Evolutionary conservation across 2,329 filamentous ascomycete genomes (phyloP).

Genomic region (Fusarium napiforme): DNA sequence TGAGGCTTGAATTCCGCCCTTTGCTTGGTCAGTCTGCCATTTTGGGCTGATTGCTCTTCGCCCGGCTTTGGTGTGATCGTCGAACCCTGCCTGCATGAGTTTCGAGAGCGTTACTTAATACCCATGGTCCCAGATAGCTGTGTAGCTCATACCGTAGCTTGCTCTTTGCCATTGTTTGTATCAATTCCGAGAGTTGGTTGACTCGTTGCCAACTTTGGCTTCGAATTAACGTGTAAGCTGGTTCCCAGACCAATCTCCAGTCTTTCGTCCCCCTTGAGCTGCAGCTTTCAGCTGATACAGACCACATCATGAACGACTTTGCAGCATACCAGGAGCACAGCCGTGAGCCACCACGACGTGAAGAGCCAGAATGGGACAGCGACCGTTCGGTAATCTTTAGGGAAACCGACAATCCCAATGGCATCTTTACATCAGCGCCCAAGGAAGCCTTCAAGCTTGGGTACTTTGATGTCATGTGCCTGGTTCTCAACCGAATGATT

Average conservation of each 20-base stretch:
- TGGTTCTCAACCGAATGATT: constrained; percentile 53
- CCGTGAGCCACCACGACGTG: constrained; percentile 1
- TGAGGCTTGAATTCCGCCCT: constrained; percentile 18
- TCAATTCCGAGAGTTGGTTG: not conserved
- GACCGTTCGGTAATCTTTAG: constrained; percentile 32
- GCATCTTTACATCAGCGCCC: constrained; percentile 50
- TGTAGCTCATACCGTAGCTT: not conserved
- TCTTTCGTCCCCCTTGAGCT: not conserved
- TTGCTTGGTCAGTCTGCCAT: constrained; percentile 7
- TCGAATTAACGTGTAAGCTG: not conserved
- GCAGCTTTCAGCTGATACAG: not conserved
- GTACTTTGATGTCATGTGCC: constrained; percentile 51
- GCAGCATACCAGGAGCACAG: constrained; percentile 29
- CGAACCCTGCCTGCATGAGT: constrained; percentile 6
- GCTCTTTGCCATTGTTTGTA: constrained; percentile 1
- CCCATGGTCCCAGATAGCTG: constrained; percentile 23
- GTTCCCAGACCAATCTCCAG: not conserved
- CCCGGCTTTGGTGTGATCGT: constrained; percentile 37
- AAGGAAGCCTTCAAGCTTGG: constrained; percentile 50
- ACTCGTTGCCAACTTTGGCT: constrained; percentile 12
- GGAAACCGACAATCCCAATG: constrained; percentile 37
- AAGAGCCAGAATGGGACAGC: constrained; percentile 24
- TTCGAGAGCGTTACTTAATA: constrained; percentile 42
- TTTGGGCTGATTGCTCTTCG: constrained; percentile 27
- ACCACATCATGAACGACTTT: constrained; percentile 45